Evolutionary conservation across 2,329 filamentous ascomycete genomes (phyloP).

Genomic region (Colletotrichum sp.): DNA sequence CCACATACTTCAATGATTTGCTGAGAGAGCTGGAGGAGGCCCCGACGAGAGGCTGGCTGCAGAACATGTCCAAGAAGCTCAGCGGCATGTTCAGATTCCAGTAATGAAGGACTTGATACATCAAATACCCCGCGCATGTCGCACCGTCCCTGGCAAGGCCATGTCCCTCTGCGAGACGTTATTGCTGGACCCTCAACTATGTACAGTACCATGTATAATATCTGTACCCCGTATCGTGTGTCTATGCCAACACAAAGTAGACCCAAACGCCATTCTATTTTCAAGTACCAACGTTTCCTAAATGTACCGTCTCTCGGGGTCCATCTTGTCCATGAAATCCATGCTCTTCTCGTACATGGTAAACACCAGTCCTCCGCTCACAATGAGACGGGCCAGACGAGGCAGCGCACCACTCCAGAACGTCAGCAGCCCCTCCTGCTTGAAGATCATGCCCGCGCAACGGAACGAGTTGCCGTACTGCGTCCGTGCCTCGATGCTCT

Average conservation of each 20-base stretch:
- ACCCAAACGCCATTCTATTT: slow-evolving; percentile 7
- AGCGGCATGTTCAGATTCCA: slow-evolving; percentile 65
- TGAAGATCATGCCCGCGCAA: slow-evolving; percentile 84
- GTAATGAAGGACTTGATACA: slow-evolving; percentile 33
- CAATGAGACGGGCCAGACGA: slow-evolving; percentile 79
- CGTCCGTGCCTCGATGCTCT: slow-evolving; percentile 84
- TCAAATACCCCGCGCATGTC: neutral
- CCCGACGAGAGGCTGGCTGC: slow-evolving; percentile 60
- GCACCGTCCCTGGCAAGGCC: neutral
- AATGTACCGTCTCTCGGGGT: slow-evolving; percentile 85
- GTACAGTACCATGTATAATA: slow-evolving; percentile 23
- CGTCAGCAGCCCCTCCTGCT: slow-evolving; percentile 85
- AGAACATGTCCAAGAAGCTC: slow-evolving; percentile 57
- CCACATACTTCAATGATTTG: slow-evolving; percentile 67
- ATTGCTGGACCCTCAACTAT: neutral
- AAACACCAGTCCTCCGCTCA: slow-evolving; percentile 97
- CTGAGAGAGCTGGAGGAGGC: slow-evolving; percentile 68
- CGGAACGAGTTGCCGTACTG: slow-evolving; percentile 87
- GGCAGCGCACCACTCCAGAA: slow-evolving; percentile 96
- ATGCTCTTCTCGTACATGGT: slow-evolving; percentile 99
- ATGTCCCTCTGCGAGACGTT: neutral
- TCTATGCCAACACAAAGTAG: slow-evolving; percentile 17
- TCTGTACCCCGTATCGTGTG: slow-evolving; percentile 17
- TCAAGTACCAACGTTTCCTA: slow-evolving; percentile 41
- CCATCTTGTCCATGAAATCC: slow-evolving; percentile 79